Evolutionary conservation across 768 basidiomycete species (phyloP), one percentile per base, ranked within the genome.

Genomic region (Erythrobasidium yunnanense): DNA sequence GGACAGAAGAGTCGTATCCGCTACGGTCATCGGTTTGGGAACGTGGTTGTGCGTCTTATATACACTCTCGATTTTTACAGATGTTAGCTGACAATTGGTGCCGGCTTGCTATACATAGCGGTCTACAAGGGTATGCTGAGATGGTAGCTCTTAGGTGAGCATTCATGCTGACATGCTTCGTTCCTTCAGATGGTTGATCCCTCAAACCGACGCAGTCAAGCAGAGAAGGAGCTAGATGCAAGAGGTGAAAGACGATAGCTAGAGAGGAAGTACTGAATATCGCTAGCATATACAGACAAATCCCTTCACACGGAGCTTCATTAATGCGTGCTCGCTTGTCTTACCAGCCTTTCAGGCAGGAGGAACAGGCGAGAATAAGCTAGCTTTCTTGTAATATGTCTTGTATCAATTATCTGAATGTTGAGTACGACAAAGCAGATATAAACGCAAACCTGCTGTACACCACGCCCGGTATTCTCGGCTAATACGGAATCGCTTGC

Each of bases 1-100:
- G 78, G 77, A 78, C 70, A 68, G 72, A 22, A 70, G 74, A 29
- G 66, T 74, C 29, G 76, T 78, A 23, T 74, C 74, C 17, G 73
- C 73, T 29, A 71, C 77, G 53, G 68, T 73, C 42, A 70, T 74
- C 38, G 77, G 77, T 34, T 68, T 78, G 15, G 45, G 18, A 4
- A n/a, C 60, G 7, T 63, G 60, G 60, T 50, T 58, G 38, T 42
- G 38, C 11, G 38, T 42, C 38, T 18, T 25, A 25, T 23, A 25
- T 51, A 8, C 23, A 25, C 49, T 8, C 49, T 13, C 49, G 49
- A n/a, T n/a, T n/a, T n/a, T n/a, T n/a, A n/a, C n/a, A n/a, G n/a
- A n/a, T n/a, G n/a, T n/a, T n/a, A n/a, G n/a, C n/a, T n/a, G n/a
- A n/a, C n/a, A n/a, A n/a, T n/a, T n/a, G n/a, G n/a, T n/a, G n/a